Evolutionary conservation across 177 flowering plant genomes (phyloP), one percentile per base, ranked within the genome.

Genomic region (Vitis hybrid): DNA sequence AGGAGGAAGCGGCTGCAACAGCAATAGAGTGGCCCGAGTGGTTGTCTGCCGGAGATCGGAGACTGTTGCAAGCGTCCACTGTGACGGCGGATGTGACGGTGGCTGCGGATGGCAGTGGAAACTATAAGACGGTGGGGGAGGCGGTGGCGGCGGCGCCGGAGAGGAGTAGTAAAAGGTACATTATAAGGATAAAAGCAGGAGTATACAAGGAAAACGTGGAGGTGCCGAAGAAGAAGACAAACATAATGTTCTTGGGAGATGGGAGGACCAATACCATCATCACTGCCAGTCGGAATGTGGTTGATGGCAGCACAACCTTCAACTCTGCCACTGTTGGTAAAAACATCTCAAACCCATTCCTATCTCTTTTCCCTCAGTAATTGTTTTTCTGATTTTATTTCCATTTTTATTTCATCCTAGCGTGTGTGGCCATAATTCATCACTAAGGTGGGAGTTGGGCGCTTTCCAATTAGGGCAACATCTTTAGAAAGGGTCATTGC

Each of bases 91-190:
- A 91, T 70, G 89, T 81, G 28, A 83, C 80, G 44, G 95, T 90
- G 74, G 90, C 90, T 11, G 92, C 89, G 0, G 97, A 90, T 60
- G 97, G 97, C 3, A 87, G 87, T 15, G 96, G 96, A 3, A 52
- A 86, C 54, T 79, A 64, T 57, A 69, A 13, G 67, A 88, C 89
- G 31, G 85, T 91, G 17, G 15, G 82, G 19, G 91, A 57, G 12
- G 93, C 91, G 11, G 87, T 91, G 73, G 84, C 79, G 18, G 87
- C 86, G 1, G 96, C 96, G 6, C 90, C 93, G 13, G 79, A 72
- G 67, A 73, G 71, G 68, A 88, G 92, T 18, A 81, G 65, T 4
- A 78, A 2, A 66, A 84, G 92, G 51, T 88, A 77, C 54, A 76
- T 88, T 63, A 91, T 89, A 6, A 69, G 70, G 55, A 87, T 91